Base-by-base conservation (phyloP, 257 asterid species). In the Lycium ferocissimum region DNA sequence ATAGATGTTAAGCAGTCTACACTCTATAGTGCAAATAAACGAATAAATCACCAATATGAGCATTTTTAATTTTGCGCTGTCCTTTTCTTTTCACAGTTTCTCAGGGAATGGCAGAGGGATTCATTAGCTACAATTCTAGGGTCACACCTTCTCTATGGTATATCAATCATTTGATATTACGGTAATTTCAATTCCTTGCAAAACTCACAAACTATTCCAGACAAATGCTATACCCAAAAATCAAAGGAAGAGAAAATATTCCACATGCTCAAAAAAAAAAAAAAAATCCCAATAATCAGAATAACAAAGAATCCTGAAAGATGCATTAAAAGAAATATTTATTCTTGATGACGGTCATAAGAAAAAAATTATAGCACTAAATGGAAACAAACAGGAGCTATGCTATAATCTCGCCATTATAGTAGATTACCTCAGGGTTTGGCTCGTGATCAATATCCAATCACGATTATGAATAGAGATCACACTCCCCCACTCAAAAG, bases 121-220 rank as follows among this genome's bases (percentile, higher is more conserved):
- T 63, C 53, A 5, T 65, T 78, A 78, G 47, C 63, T 53, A 58
- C 59, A 75, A 14, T 22, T 49, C 62, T 75, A 26, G 33, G n/a
- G 2, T 26, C 81, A 49, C 61, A 49, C 62, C 47, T 53, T 78
- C 63, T 26, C 62, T 26, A 47, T 14, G 65, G 65, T 78, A 17
- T 53, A 78, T 53, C 82, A 78, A 78, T 51, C 81, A 76, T 6
- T 76, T 53, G 51, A 33, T 78, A 33, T 33, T 17, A 53, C 26
- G 51, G 33, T 53, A 33, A 56, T 26, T 78, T 33, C 82, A 78
- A 78, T 78, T 54, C 51, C 14, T 78, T 7, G 49, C 51, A 33
- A 33, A 78, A 11, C 13, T 38, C 38, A 33, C 49, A 33, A 78
- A 61, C 66, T 78, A 53, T 53, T 45, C 51, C 33, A n/a, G 10